Evolutionary conservation across 495 filamentous ascomycete genomes (phyloP), one percentile per base, ranked within the genome.

Genomic region (Penicillium chermesinum): DNA sequence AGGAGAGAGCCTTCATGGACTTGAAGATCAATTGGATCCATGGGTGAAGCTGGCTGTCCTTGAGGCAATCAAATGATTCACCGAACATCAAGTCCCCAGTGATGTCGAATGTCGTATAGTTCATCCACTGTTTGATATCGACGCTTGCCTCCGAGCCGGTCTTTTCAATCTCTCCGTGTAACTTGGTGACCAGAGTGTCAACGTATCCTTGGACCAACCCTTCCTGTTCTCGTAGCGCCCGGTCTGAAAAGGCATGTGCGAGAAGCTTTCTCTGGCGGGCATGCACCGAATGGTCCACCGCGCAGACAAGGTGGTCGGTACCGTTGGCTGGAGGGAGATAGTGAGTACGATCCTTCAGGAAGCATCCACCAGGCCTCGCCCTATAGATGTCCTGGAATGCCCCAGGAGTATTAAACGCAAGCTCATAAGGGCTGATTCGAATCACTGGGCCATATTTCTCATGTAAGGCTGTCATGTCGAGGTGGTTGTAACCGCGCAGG

Each of bases 311-410:
- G 46, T 60, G 50, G 22, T 57, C 51, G 10, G 55, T 51, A 0
- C 55, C 56, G 53, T 64, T 62, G 1, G 46, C 50, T 0, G 61
- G 55, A 2, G 49, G 42, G n/a, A 57, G 14, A 32, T 64, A 64
- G 9, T 49, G 55, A 8, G 42, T 52, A 0, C 45, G 50, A 40
- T 64, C 56, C 14, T 62, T 64, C 0, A 49, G 41, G 8, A 64
- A 57, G 15, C 56, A 58, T 2, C 53, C 53, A 0, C 80, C 41
- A 53, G 65, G 17, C 65, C 70, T 17, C 66, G 61, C 16, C 7
- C 75, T 76, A 48, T 84, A 80, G 40, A 87, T 81, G 47, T 82
- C 79, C 19, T 73, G 72, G 67, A 73, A 81, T 3, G 82, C 79
- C 13, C 63, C 65, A 2, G 73, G 64, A 2, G 73, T 66, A 46